Percentiles rank a stretch among this genome's conserved stretches.
Conservation (phyloP, 257 asterid species). For the Leonotis leonurus region DNA sequence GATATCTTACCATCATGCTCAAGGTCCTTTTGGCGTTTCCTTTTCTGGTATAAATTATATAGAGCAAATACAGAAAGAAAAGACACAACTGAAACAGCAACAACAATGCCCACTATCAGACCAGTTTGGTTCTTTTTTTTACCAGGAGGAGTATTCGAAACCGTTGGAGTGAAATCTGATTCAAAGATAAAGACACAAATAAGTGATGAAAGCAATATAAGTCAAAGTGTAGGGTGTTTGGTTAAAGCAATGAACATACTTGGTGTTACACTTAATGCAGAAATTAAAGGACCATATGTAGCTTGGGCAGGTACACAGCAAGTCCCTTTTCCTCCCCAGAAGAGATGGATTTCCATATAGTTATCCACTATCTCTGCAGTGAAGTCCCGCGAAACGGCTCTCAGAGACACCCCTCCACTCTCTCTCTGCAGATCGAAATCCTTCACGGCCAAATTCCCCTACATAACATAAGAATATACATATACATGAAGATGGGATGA, state of each 20-base stretch:
- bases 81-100: constrained; percentile 31
- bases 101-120: constrained; percentile 54
- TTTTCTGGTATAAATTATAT: constrained; percentile 31
- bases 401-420: constrained; percentile 36
- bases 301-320: constrained; percentile 64
- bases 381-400: constrained; percentile 35
- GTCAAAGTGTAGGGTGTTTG: not conserved
- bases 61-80: constrained; percentile 28
- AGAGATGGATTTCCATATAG: constrained; percentile 64
- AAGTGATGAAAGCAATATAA: not conserved
- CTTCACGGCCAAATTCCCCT: constrained; percentile 44
- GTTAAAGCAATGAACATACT: constrained; percentile 22
- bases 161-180: constrained; percentile 61
- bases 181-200: not conserved
- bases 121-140: constrained; percentile 37
- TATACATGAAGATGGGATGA: too few species aligned
- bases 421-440: constrained; percentile 53
- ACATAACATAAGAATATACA: constrained; percentile 4
- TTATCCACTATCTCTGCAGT: constrained; percentile 45
- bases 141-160: constrained; percentile 43
- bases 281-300: constrained; percentile 62
- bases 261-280: constrained; percentile 67
- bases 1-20: constrained; percentile 47
- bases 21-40: constrained; percentile 28
- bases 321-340: constrained; percentile 88